phyloP scores from a whole-genome alignment of 192 early-diverging fungal genomes.

The Rhizophagus sp. region DNA sequence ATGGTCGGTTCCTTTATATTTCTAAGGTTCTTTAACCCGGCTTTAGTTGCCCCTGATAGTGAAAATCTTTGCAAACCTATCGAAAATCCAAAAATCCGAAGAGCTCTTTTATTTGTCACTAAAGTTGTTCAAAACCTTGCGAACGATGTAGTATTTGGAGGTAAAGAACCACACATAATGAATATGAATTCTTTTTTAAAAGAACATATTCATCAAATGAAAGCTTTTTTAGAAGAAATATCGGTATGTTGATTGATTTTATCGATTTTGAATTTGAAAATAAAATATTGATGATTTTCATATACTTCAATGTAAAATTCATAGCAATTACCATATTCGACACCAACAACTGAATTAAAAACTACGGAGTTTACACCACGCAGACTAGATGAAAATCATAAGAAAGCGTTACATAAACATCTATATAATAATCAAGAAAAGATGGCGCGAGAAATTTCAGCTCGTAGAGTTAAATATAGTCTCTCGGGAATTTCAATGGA shows the following conservation, averaged over 20 bases:
- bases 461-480: conserved; percentile 41
- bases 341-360: conserved; percentile 12
- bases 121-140: conserved; percentile 96
- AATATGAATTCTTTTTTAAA: conserved; percentile 86
- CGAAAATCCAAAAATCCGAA: conserved; percentile 65
- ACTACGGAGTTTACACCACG: not conserved
- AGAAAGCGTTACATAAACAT: conserved; percentile 56
- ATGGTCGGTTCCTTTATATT: conserved; percentile 96
- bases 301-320: not conserved
- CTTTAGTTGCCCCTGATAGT: conserved; percentile 89
- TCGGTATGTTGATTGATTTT: conserved; percentile 48
- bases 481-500: not conserved
- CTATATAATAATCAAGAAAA: conserved; percentile 70
- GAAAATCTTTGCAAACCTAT: conserved; percentile 61
- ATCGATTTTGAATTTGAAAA: not conserved
- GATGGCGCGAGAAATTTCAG: conserved; percentile 63
- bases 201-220: conserved; percentile 77
- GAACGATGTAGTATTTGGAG: conserved; percentile 91
- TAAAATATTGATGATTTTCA: not conserved
- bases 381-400: conserved; percentile 41
- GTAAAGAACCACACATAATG: conserved; percentile 92
- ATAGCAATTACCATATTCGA: conserved; percentile 3
- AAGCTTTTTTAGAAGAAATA: conserved; percentile 76
- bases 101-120: conserved; percentile 85
- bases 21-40: conserved; percentile 92